Evolutionary conservation across 1,139 yeast species (phyloP), one percentile per base, ranked within the genome.

Genomic region (Diutina ranongensis): DNA sequence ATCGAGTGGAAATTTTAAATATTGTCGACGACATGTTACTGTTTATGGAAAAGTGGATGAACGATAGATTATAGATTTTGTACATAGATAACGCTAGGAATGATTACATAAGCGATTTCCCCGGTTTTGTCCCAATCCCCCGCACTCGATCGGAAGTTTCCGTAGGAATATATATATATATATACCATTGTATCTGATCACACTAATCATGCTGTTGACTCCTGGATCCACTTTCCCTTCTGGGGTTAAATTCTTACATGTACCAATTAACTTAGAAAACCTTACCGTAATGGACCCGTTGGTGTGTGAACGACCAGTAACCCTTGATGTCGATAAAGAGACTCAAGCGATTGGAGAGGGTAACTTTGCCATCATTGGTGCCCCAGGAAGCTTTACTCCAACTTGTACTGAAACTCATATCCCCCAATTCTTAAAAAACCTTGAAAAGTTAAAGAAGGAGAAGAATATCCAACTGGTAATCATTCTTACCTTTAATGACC

Each of bases 381-480:
- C 85, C 27, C 95, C 95, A 50, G 95, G 94, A 52, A 94, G 95
- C 22, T 87, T 86, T 72, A 84, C 95, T 32, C 95, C 95, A 53
- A 80, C 94, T 4, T 87, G 95, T 66, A 78, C 92, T 34, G 84
- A 78, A 52, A 69, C 73, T 54, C 95, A 88, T 63, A 77, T 88
- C 53, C 96, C 96, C 25, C 85, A 79, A 16, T 85, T 71, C 64
- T 65, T 87, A 50, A 62, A 67, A 47, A 66, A 75, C 47, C 57
- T 74, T 46, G 61, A 60, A 10, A 74, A 79, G 48, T 71, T 83
- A 54, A 72, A 76, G 63, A 15, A 15, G 13, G 53, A 52, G 21
- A 82, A 81, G 63, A 86, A 88, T 22, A 84, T 83, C 38, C 85
- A 80, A 59, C 77, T 76, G 56, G 69, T 88, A 46, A 69, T 86